phyloP scores from a whole-genome alignment of 306 rosid genomes.

The Quercus aquifolioides region DNA sequence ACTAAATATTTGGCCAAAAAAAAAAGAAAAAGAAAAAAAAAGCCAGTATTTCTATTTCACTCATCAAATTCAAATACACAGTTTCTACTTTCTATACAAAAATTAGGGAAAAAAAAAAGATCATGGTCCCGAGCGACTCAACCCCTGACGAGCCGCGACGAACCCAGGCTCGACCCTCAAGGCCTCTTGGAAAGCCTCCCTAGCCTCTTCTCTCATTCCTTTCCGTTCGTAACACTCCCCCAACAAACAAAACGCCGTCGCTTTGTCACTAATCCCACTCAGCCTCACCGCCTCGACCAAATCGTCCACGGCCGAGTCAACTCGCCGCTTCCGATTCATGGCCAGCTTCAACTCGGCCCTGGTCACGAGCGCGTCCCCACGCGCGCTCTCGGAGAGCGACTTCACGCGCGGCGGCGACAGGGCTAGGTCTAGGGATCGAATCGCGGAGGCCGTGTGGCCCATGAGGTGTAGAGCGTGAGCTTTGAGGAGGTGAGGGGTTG shows the following conservation, averaged over 20 bases:
- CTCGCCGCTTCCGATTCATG: slow-evolving; percentile 45
- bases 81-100: background rate
- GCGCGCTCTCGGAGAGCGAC: slow-evolving; percentile 37
- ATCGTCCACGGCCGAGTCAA: slow-evolving; percentile 69
- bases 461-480: slow-evolving; percentile 41
- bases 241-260: slow-evolving; percentile 44
- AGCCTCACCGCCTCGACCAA: slow-evolving; percentile 35
- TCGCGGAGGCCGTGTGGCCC: slow-evolving; percentile 43
- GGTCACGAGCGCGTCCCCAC: slow-evolving; percentile 38
- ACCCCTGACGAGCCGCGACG: slow-evolving; percentile 28
- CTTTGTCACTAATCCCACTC: slow-evolving; percentile 9
- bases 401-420: slow-evolving; percentile 44
- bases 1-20: too few species aligned
- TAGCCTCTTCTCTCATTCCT: slow-evolving; percentile 38
- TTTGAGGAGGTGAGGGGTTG: slow-evolving; percentile 52
- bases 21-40: too few species aligned
- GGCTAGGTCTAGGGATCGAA: slow-evolving; percentile 40
- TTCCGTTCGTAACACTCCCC: slow-evolving; percentile 73
- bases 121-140: slow-evolving; percentile 28
- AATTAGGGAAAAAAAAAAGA: background rate
- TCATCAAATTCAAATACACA: background rate
- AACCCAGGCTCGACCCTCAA: slow-evolving; percentile 39
- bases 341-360: slow-evolving; percentile 57
- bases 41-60: background rate
- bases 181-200: slow-evolving; percentile 40